Base-by-base conservation (phyloP, 352 stramenopile genomes). In the Globisporangium rhizosaccharum region DNA sequence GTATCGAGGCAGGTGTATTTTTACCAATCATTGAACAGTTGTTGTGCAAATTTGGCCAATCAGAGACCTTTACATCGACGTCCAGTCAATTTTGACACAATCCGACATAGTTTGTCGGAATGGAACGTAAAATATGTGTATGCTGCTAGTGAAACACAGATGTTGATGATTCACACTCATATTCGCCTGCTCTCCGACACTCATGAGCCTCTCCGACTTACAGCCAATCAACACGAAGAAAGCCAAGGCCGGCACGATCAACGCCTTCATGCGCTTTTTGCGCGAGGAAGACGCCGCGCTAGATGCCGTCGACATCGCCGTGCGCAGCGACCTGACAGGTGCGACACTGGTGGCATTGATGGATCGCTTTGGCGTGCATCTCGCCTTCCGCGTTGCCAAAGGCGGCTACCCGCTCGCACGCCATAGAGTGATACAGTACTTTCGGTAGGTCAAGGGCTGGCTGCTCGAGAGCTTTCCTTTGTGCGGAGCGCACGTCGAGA, bases 331-430 rank as follows among this genome's bases (percentile, higher is more conserved):
- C 25, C 11, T 26, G 4, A 52, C 45, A 45, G 56, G 47, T 25
- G 36, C 44, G 17, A 59, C 45, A 1, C 41, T 72, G 1, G 39
- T 69, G 10, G 45, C 56, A 2, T 20, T 72, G 6, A 63, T 70
- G 62, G 66, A 73, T 37, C 44, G 53, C 4, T 73, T 73, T 49
- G 66, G 57, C 33, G 23, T 65, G 8, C 57, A 70, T 53, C 48
- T 70, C 17, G 62, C 61, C 8, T 53, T 67, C 33, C 39, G 20
- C 6, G 50, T 51, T 25, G 51, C 26, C 4, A 57, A 52, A 28
- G 28, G 30, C 28, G 54, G 36, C 2, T 46, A 56, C 23, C 1
- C 23, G 18, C 46, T 71, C 14, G 1, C 47, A 1, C 47, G 37
- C 20, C 50, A 66, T 50, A 63, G 60, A 12, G 56, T 55, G 11